Evolutionary conservation across 2,329 filamentous ascomycete genomes (phyloP).

Genomic region (Tolypocladium cylindrosporum): DNA sequence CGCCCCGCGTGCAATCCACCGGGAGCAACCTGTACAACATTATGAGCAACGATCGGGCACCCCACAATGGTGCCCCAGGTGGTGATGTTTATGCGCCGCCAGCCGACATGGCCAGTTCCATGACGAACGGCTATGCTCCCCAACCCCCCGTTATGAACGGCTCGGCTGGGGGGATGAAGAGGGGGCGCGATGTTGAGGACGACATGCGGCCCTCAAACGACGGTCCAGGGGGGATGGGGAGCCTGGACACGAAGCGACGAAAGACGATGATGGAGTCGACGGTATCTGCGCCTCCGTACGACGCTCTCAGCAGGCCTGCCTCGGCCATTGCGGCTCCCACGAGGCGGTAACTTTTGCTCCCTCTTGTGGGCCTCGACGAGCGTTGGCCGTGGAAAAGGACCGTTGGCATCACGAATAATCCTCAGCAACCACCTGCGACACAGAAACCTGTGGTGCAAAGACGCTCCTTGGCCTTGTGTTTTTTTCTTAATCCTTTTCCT

Average conservation of each 20-base stretch:
- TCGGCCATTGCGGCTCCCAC: slow-evolving; percentile 32
- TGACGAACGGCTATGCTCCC: slow-evolving; percentile 54
- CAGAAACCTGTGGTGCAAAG: slow-evolving; percentile 5
- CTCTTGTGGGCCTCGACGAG: neutral
- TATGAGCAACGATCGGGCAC: slow-evolving; percentile 68
- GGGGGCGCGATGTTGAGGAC: slow-evolving; percentile 49
- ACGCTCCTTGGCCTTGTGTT: slow-evolving; percentile 4
- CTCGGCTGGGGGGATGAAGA: slow-evolving; percentile 32
- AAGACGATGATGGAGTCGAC: slow-evolving; percentile 62
- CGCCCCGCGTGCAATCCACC: slow-evolving; percentile 60
- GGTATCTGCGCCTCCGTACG: slow-evolving; percentile 39
- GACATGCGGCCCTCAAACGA: slow-evolving; percentile 51
- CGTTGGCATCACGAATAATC: neutral
- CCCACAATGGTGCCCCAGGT: slow-evolving; percentile 45
- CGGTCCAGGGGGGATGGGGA: slow-evolving; percentile 21
- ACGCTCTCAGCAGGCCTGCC: slow-evolving; percentile 37
- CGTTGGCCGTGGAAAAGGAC: neutral
- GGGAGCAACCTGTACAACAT: slow-evolving; percentile 76
- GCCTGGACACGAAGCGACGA: slow-evolving; percentile 63
- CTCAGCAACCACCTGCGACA: slow-evolving; percentile 1
- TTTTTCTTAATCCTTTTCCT: slow-evolving; percentile 6
- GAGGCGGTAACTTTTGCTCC: slow-evolving; percentile 22
- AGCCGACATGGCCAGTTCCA: slow-evolving; percentile 43
- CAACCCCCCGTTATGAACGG: slow-evolving; percentile 60
- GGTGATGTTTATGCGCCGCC: slow-evolving; percentile 64